Percentiles rank a stretch among this genome's conserved stretches.
phyloP scores from a whole-genome alignment of 2,329 filamentous ascomycete species.

The Aquanectria penicillioides region DNA sequence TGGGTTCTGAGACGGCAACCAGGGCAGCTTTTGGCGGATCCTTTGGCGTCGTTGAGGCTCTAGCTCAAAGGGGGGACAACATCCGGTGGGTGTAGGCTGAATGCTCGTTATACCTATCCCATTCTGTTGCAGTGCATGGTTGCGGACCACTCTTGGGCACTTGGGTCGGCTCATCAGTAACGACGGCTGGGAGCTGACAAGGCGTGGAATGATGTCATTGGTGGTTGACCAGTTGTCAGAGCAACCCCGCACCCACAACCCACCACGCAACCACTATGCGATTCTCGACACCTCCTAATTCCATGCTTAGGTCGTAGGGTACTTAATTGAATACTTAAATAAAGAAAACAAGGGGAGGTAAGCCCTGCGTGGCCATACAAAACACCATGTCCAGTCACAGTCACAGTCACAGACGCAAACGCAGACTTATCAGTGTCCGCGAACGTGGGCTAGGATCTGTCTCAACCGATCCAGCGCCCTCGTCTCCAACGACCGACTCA shows the following conservation, averaged over 20 bases:
- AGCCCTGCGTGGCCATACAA: slow-evolving; percentile 4
- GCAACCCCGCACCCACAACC: slow-evolving; percentile 36
- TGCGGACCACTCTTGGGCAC: slow-evolving; percentile 29
- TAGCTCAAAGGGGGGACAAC: slow-evolving; percentile 29
- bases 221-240: slow-evolving; percentile 39
- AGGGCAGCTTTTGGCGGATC: slow-evolving; percentile 12
- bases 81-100: slow-evolving; percentile 28
- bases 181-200: slow-evolving; percentile 13
- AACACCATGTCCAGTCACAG: neutral
- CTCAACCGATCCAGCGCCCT: slow-evolving; percentile 48
- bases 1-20: neutral
- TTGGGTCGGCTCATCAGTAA: slow-evolving; percentile 19
- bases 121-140: slow-evolving; percentile 31
- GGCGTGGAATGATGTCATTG: slow-evolving; percentile 42
- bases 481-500: slow-evolving; percentile 31
- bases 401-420: neutral
- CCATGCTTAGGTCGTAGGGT: slow-evolving; percentile 9
- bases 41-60: slow-evolving; percentile 27
- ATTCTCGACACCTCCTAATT: neutral
- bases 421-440: slow-evolving; percentile 37
- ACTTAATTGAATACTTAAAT: slow-evolving; percentile 15
- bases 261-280: slow-evolving; percentile 16
- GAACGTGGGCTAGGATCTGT: slow-evolving; percentile 51
- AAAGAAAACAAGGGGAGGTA: neutral
- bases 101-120: slow-evolving; percentile 19